phyloP scores from a whole-genome alignment of 106 monocot genomes.

The Dactylorhiza incarnata region DNA sequence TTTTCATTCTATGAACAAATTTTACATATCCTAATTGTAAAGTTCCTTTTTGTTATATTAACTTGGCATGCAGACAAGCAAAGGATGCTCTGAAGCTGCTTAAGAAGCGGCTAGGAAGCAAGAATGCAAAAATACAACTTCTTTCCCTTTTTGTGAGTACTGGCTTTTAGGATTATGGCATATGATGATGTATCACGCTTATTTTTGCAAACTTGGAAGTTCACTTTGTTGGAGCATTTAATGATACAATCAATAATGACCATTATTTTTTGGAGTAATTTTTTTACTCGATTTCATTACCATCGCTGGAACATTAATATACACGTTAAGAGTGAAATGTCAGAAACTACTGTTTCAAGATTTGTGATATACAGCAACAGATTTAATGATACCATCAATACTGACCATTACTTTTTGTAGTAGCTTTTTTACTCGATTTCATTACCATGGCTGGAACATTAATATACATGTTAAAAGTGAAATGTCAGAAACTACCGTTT shows the following conservation, averaged over 20 bases:
- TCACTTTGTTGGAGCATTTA: not conserved
- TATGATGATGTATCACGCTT: not conserved
- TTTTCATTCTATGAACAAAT: not conserved
- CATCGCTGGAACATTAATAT: not conserved
- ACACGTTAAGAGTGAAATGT: no score
- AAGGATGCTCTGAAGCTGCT: conserved; percentile 90
- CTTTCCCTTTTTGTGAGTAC: conserved; percentile 87
- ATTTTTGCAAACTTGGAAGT: not conserved
- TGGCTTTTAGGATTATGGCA: not conserved
- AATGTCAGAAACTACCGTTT: not conserved
- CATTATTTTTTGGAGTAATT: not conserved
- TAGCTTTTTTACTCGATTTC: not conserved
- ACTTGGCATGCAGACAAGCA: conserved; percentile 67
- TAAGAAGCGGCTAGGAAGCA: conserved; percentile 90
- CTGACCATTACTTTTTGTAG: not conserved
- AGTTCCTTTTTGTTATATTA: conserved; percentile 5
- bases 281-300: not conserved
- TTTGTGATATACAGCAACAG: no score
- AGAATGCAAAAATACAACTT: conserved; percentile 83
- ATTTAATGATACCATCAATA: not conserved
- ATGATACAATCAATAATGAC: not conserved
- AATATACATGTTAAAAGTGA: not conserved
- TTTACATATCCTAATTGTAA: not conserved
- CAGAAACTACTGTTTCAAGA: no score
- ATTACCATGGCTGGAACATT: not conserved